Base-by-base conservation (phyloP, 352 stramenopile genomes). In the Saprolegnia parasitica region DNA sequence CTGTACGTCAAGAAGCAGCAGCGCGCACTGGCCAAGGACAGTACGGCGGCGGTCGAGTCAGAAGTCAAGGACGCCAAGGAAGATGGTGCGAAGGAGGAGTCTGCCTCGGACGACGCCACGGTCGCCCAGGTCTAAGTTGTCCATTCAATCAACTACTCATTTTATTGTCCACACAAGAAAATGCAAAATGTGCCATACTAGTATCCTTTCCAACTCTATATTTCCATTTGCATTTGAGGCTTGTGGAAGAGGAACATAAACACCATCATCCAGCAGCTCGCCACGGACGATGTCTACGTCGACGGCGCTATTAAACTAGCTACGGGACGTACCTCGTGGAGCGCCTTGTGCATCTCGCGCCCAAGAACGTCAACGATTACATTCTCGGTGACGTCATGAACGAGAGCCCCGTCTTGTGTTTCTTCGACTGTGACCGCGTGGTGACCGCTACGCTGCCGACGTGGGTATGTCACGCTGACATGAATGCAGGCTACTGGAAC, bases 351-450 rank as follows among this genome's bases (percentile, higher is more conserved):
- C 72, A 76, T 20, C 18, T 76, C 40, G 50, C 67, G 20, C 67
- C 72, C 15, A 15, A 49, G n/a, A 63, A 67, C 21, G 72, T 76
- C 10, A 71, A 72, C 26, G 72, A 67, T 10, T 76, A 76, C 54
- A 63, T 76, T 42, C 62, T 76, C 15, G 72, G 74, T 50, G 65
- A 67, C 15, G 37, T 70, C 6, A 47, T 72, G 20, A 26, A 42
- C 16, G 66, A 75, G 35, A 56, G 39, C 20, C 15, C 13, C 54
- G 26, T 29, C 0, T 21, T 21, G 49, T 56, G 26, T 1, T 91
- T 89, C 65, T 91, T 83, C 13, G 49, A 64, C 32, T 64, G 56
- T 26, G 56, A 64, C n/a, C n/a, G 56, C 56, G 56, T 50, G 15
- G 46, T 64, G 11, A 78, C 78, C 23, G 65, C 56, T 26, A 64